These are phyloP conservation scores for Wickerhamomyces queroliae DNA, from an alignment of 805 yeast genomes.

Conservation along the genomic window DNA sequence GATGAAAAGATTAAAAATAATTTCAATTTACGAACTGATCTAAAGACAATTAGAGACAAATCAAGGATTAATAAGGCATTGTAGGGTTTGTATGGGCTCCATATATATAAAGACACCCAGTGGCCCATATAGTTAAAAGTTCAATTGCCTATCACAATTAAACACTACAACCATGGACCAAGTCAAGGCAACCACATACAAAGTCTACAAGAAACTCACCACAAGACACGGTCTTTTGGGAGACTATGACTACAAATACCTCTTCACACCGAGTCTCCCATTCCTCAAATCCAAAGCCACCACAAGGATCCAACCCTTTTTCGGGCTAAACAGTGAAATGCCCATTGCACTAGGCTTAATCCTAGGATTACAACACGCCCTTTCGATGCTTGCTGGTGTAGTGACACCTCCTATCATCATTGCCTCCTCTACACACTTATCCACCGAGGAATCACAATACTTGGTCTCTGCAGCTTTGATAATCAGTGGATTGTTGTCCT, in stretches of 20 bases:
- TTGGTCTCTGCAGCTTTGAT: conserved; percentile 70
- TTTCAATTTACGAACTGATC: too few relatives aligned
- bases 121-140: too few relatives aligned
- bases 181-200: neutral
- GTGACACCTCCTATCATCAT: conserved; percentile 80
- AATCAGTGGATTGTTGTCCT: conserved; percentile 62
- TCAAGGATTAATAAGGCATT: too few relatives aligned
- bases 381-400: conserved; percentile 91
- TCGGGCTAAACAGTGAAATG: conserved; percentile 73
- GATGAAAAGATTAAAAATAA: too few relatives aligned
- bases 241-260: conserved; percentile 73
- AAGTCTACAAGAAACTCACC: conserved; percentile 38
- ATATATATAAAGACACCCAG: too few relatives aligned
- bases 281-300: conserved; percentile 41
- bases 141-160: too few relatives aligned
- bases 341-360: conserved; percentile 74
- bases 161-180: neutral
- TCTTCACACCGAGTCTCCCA: conserved; percentile 79
- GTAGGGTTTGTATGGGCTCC: too few relatives aligned
- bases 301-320: conserved; percentile 68
- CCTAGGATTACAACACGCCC: conserved; percentile 81
- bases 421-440: conserved; percentile 55
- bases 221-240: conserved; percentile 83
- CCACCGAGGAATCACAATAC: conserved; percentile 44
- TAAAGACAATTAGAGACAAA: too few relatives aligned